Evolutionary conservation across 495 filamentous ascomycete species (phyloP).

Genomic region (Elasticomyces elasticus): DNA sequence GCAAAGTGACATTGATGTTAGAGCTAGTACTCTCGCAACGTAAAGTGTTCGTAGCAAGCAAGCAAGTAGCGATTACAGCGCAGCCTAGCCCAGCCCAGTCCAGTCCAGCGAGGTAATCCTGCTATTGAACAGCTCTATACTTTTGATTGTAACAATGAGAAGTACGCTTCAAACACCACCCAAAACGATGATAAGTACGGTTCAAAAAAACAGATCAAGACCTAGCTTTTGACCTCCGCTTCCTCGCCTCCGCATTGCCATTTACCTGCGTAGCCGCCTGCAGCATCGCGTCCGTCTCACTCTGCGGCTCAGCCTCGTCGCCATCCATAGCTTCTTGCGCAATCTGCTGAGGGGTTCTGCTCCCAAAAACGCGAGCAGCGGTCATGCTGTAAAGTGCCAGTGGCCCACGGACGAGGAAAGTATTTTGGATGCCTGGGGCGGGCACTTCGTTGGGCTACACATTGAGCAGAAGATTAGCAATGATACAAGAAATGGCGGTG

Average conservation of each 20-base stretch:
- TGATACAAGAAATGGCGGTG: not conserved
- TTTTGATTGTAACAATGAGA: not conserved
- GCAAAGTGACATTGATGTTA: too few relatives aligned
- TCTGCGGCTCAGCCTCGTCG: conserved; percentile 20
- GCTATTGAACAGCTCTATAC: too few relatives aligned
- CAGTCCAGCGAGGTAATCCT: too few relatives aligned
- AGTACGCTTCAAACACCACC: too few relatives aligned
- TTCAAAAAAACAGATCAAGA: too few relatives aligned
- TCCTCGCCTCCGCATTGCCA: conserved; percentile 30
- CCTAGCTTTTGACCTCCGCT: conserved; percentile 28
- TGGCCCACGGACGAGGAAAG: conserved; percentile 35
- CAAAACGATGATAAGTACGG: too few relatives aligned
- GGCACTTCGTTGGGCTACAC: conserved; percentile 34
- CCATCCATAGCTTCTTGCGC: conserved; percentile 19
- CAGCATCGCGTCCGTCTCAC: conserved; percentile 21
- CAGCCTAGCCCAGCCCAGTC: too few relatives aligned
- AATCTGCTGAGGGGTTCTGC: conserved; percentile 13
- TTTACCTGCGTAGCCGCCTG: conserved; percentile 27
- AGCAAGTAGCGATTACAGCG: too few relatives aligned
- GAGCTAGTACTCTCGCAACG: too few relatives aligned
- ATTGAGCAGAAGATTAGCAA: not conserved
- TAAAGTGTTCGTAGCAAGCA: too few relatives aligned
- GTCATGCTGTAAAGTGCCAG: conserved; percentile 31
- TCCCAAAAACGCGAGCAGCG: conserved; percentile 27
- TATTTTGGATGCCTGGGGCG: conserved; percentile 32